phyloP scores from a whole-genome alignment of 75 land plant species.

The Selaginella moellendorffii region DNA sequence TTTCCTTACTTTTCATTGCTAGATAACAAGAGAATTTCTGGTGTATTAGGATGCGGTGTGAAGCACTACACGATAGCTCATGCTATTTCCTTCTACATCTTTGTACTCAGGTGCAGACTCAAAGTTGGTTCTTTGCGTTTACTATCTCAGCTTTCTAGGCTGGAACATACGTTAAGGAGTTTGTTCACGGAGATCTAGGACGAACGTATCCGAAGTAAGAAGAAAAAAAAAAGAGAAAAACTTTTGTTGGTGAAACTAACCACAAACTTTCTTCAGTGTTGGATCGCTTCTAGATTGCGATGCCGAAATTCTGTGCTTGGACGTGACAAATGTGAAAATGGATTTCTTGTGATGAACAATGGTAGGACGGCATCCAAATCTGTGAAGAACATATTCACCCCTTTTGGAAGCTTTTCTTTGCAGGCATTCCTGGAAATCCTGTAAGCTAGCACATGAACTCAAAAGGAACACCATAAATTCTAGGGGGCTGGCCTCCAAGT shows the following conservation, averaged over 20 bases:
- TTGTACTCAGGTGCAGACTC: conserved; percentile 74
- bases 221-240: background rate
- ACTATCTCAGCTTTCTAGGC: no score
- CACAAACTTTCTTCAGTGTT: conserved; percentile 35
- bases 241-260: no score
- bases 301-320: conserved; percentile 83
- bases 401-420: no score
- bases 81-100: conserved; percentile 75
- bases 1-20: background rate
- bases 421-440: no score
- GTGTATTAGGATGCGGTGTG: conserved; percentile 87
- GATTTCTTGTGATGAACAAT: conserved; percentile 36
- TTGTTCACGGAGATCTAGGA: conserved; percentile 98
- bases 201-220: conserved; percentile 89
- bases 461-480: no score
- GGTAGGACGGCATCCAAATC: no score
- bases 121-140: no score
- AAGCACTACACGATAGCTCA: conserved; percentile 45
- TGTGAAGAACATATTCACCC: no score
- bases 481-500: no score
- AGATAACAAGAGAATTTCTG: no score
- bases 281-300: conserved; percentile 69
- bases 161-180: conserved; percentile 97
- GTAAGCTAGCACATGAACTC: no score
- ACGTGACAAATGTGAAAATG: conserved; percentile 94